A percentile compares a stretch with the other conserved stretches of the same genome.
Conservation (phyloP, 1,284 basidiomycete species). For the Pterula multifida region DNA sequence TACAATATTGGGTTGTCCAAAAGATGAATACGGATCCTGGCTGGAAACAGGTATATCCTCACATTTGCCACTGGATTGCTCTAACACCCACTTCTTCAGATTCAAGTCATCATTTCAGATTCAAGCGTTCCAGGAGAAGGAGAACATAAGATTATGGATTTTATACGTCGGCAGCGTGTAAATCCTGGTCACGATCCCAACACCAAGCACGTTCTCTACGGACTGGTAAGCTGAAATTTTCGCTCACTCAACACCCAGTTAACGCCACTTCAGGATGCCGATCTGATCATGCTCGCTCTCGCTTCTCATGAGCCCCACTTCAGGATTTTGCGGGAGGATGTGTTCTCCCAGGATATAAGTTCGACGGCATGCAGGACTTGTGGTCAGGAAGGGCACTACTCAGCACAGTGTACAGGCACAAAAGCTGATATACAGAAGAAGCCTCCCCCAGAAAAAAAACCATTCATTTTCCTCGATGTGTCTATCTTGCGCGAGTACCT, state of each 20-base stretch:
- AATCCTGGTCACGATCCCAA: constrained; percentile 90
- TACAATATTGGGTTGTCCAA: constrained; percentile 94
- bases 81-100: constrained; percentile 26
- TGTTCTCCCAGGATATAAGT: constrained; percentile 80
- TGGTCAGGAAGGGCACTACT: constrained; percentile 89
- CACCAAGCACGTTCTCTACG: constrained; percentile 95
- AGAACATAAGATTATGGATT: constrained; percentile 99
- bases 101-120: constrained; percentile 95
- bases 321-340: constrained; percentile 95
- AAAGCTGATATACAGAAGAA: constrained; percentile 54
- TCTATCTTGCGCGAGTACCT: constrained; percentile 93
- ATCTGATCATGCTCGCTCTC: constrained; percentile 97
- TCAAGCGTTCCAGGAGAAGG: constrained; percentile 97
- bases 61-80: neutral
- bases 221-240: constrained; percentile 50
- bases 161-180: constrained; percentile 81
- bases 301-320: constrained; percentile 99
- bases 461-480: constrained; percentile 99
- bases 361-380: constrained; percentile 79
- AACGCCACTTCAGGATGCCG: constrained; percentile 65
- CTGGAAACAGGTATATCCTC: constrained; percentile 73
- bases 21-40: constrained; percentile 94
- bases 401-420: constrained; percentile 81
- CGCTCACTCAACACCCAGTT: constrained; percentile 7
- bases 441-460: constrained; percentile 75